These are phyloP conservation scores for Effrenium voratum DNA, from an alignment of 73 alveolate genomes.

Conservation along the genomic window DNA sequence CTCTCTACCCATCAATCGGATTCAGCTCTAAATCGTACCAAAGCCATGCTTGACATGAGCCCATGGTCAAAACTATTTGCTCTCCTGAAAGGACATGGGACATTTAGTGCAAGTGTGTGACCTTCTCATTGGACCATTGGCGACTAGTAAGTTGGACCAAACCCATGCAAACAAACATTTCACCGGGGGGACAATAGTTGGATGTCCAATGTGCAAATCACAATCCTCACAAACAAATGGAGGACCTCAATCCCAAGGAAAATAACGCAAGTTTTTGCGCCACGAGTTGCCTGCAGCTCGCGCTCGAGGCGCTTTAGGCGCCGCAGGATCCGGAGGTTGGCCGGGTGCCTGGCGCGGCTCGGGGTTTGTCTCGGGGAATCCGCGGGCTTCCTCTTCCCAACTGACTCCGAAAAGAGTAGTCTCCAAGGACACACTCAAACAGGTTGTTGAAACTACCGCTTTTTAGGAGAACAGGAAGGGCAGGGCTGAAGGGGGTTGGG, in stretches of 20 bases:
- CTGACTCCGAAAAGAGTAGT: too few relatives aligned
- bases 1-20: neutral
- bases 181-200: neutral
- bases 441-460: too few relatives aligned
- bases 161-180: neutral
- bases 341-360: slow-evolving; percentile 44
- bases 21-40: neutral
- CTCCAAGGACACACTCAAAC: too few relatives aligned
- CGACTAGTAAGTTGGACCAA: neutral
- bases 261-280: neutral
- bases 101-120: neutral
- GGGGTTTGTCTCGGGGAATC: too few relatives aligned
- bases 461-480: too few relatives aligned
- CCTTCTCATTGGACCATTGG: neutral
- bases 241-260: neutral
- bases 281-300: slow-evolving; percentile 11
- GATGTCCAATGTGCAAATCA: neutral
- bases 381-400: too few relatives aligned
- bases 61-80: neutral
- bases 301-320: slow-evolving; percentile 14
- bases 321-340: slow-evolving; percentile 36
- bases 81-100: neutral
- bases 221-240: neutral
- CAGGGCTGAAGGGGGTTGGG: too few relatives aligned
- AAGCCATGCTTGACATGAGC: neutral